These are phyloP conservation scores for Neoboletus brunneissimus DNA, from an alignment of 768 basidiomycete species.

Conservation along the genomic window DNA sequence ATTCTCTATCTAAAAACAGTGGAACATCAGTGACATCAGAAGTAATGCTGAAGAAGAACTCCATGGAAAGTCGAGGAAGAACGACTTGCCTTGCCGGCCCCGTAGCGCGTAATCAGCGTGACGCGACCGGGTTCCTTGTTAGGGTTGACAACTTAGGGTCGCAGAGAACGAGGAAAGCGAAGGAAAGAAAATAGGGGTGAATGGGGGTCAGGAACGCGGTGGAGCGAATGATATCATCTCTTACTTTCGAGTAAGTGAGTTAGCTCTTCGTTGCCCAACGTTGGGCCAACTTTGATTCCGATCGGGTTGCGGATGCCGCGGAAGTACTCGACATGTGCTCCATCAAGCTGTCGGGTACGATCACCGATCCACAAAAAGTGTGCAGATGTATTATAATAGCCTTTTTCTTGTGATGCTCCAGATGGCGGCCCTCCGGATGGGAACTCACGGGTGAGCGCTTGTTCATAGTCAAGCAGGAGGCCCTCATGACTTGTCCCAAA, in stretches of 20 bases:
- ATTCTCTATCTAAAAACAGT: constrained; percentile 56
- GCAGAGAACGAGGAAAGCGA: background rate
- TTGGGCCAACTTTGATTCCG: constrained; percentile 94
- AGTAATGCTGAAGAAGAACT: background rate
- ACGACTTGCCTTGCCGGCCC: constrained; percentile 68
- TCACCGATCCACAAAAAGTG: constrained; percentile 99
- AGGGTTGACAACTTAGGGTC: constrained; percentile 75
- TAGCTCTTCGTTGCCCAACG: constrained; percentile 76
- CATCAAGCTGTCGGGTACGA: constrained; percentile 85
- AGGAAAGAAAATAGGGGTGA: background rate
- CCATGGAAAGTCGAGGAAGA: background rate
- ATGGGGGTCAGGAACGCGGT: background rate
- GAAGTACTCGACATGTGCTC: constrained; percentile 96
- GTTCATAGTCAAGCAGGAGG: constrained; percentile 87
- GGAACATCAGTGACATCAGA: background rate
- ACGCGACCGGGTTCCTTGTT: constrained; percentile 78
- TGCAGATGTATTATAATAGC: constrained; percentile 86
- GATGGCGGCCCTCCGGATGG: constrained; percentile 35
- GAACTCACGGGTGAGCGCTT: constrained; percentile 79
- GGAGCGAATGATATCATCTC: constrained; percentile 21
- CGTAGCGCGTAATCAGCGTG: constrained; percentile 91
- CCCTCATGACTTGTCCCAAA: constrained; percentile 73
- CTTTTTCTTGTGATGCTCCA: constrained; percentile 29
- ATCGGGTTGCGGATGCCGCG: constrained; percentile 90
- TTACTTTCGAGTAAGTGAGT: constrained; percentile 71